phyloP scores from a whole-genome alignment of 176 grass and related monocot genomes.

The Thinopyrum elongatum region DNA sequence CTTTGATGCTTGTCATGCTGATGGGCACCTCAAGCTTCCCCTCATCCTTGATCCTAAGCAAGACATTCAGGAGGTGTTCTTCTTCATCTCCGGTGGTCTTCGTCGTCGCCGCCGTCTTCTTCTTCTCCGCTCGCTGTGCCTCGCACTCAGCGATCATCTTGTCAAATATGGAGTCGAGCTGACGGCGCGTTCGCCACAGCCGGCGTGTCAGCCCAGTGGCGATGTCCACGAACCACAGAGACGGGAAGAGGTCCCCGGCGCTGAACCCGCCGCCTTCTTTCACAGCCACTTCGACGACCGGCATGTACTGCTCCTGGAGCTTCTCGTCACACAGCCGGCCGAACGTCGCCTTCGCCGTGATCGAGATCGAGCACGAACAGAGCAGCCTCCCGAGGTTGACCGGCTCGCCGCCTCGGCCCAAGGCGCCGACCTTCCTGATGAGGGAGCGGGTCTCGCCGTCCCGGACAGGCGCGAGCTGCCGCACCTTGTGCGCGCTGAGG shows the following conservation, averaged over 20 bases:
- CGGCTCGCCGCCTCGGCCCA: not conserved
- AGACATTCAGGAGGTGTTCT: not conserved
- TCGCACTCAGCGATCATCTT: not conserved
- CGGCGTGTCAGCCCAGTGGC: not conserved
- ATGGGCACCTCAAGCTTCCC: not conserved
- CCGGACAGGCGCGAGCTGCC: slow-evolving; percentile 13
- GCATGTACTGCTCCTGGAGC: not conserved
- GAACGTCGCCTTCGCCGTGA: not conserved
- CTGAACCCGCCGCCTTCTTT: not conserved
- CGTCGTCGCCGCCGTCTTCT: not conserved
- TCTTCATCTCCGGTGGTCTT: not conserved
- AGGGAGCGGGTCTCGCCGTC: slow-evolving; percentile 7
- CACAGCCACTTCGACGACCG: not conserved
- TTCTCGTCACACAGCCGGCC: not conserved
- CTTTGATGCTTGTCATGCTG: not conserved
- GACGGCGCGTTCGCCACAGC: not conserved
- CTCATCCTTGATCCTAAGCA: not conserved
- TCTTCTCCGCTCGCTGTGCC: not conserved
- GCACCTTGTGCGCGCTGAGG: slow-evolving; percentile 11
- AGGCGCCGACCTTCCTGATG: not conserved
- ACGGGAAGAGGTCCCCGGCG: not conserved
- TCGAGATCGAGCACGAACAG: not conserved
- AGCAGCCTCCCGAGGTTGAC: slow-evolving; percentile 23
- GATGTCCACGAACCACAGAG: not conserved
- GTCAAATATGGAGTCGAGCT: not conserved